These are phyloP conservation scores for Allium sativum DNA, from an alignment of 106 monocot genomes.

Conservation along the genomic window DNA sequence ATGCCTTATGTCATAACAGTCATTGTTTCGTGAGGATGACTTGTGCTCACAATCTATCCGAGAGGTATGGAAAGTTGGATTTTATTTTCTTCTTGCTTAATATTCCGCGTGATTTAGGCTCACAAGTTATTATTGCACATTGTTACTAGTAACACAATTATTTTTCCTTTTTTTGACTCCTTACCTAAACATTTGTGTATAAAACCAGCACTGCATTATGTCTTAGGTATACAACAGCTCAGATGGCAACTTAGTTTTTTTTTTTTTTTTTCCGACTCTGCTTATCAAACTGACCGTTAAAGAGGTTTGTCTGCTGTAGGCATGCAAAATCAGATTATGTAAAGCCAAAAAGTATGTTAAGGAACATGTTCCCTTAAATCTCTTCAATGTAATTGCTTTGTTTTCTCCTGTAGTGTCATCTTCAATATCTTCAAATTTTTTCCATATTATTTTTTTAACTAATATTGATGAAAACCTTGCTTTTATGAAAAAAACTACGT, in stretches of 20 bases:
- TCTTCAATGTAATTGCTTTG: too few relatives aligned
- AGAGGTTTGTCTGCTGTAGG: too few relatives aligned
- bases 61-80: slow-evolving; percentile 49
- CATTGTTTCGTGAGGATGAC: slow-evolving; percentile 67
- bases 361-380: too few relatives aligned
- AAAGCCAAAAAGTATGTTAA: too few relatives aligned
- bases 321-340: too few relatives aligned
- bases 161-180: background rate
- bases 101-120: background rate
- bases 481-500: background rate
- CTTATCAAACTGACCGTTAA: too few relatives aligned
- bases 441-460: background rate
- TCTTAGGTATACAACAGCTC: background rate
- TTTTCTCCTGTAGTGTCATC: too few relatives aligned
- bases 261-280: too few relatives aligned
- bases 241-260: background rate
- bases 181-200: background rate
- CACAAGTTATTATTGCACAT: background rate
- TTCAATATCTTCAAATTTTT: too few relatives aligned
- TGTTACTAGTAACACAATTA: background rate
- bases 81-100: background rate
- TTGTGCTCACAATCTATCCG: slow-evolving; percentile 55
- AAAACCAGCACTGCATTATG: too few relatives aligned
- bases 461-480: background rate
- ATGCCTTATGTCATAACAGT: slow-evolving; percentile 30